These are phyloP conservation scores for Yarrowia hollandica DNA, from an alignment of 805 yeast species.

Conservation along the genomic window DNA sequence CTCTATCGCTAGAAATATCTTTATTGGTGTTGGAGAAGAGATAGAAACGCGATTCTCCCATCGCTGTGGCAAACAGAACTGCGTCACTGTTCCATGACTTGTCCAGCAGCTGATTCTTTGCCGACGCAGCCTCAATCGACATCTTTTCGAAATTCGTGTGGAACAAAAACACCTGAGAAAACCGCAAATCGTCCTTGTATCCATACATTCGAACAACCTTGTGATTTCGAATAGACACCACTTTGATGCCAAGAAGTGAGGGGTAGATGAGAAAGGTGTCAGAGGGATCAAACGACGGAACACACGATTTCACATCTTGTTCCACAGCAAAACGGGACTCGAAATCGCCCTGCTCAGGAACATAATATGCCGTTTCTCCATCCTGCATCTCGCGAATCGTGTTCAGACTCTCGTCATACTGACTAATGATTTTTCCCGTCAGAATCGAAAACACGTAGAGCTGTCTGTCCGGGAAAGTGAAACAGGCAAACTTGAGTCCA, in stretches of 20 bases:
- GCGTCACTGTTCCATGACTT: conserved; percentile 39
- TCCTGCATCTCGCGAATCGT: conserved; percentile 38
- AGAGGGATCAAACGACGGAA: conserved; percentile 40
- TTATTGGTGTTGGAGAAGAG: conserved; percentile 37
- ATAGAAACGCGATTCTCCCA: conserved; percentile 37
- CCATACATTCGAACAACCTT: conserved; percentile 38
- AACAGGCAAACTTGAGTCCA: conserved; percentile 39
- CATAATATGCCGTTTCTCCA: conserved; percentile 34
- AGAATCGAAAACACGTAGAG: conserved; percentile 42
- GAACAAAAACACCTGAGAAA: conserved; percentile 38
- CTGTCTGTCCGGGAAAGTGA: conserved; percentile 36
- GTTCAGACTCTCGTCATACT: conserved; percentile 40
- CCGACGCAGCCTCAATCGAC: conserved; percentile 40
- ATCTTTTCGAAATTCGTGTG: conserved; percentile 39
- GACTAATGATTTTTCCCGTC: conserved; percentile 41
- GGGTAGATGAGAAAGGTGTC: conserved; percentile 40
- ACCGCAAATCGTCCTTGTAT: conserved; percentile 39
- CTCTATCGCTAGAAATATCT: conserved; percentile 36
- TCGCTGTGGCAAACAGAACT: conserved; percentile 39
- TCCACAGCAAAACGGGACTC: conserved; percentile 38
- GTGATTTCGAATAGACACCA: conserved; percentile 38
- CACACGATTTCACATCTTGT: conserved; percentile 32
- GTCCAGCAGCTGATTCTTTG: conserved; percentile 39
- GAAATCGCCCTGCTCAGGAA: conserved; percentile 38
- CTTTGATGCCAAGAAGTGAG: conserved; percentile 40